These are phyloP conservation scores for Chlamydomonas sp. DNA, from an alignment of 139 green algal genomes.

Conservation along the genomic window DNA sequence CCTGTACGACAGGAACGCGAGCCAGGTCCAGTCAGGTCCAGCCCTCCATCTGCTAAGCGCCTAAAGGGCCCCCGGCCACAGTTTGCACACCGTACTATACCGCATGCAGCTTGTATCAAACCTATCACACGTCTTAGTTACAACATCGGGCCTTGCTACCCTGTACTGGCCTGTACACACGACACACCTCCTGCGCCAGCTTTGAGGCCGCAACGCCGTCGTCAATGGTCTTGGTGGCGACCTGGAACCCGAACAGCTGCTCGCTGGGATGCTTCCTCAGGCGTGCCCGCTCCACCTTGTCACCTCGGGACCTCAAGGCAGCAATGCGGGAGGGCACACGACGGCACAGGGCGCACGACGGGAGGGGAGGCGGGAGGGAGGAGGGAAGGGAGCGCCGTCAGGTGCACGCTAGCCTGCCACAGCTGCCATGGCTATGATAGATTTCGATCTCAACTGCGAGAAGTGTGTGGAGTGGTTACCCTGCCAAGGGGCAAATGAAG, in stretches of 20 bases:
- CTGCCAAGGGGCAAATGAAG: background rate
- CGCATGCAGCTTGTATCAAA: too few relatives aligned
- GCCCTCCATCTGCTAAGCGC: background rate
- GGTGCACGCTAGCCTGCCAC: too few relatives aligned
- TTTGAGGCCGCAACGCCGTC: conserved; percentile 74
- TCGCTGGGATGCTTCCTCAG: conserved; percentile 62
- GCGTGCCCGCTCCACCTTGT: conserved; percentile 62
- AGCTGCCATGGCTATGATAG: too few relatives aligned
- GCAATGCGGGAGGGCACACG: background rate
- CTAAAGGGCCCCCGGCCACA: too few relatives aligned
- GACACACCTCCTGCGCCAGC: conserved; percentile 59
- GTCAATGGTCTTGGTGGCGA: conserved; percentile 84
- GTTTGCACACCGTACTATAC: too few relatives aligned
- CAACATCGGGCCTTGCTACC: too few relatives aligned
- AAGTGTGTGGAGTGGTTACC: background rate
- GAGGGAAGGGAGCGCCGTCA: too few relatives aligned
- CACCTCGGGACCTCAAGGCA: conserved; percentile 35
- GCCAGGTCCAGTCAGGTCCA: background rate
- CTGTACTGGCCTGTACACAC: too few relatives aligned
- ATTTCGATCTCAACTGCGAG: too few relatives aligned
- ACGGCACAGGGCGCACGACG: background rate
- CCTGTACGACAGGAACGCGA: conserved; percentile 2
- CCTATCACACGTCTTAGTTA: too few relatives aligned
- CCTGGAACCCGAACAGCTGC: conserved; percentile 65
- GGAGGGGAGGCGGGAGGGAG: background rate